Conservation (phyloP, 345 rosid species). For the Dimocarpus longan region DNA sequence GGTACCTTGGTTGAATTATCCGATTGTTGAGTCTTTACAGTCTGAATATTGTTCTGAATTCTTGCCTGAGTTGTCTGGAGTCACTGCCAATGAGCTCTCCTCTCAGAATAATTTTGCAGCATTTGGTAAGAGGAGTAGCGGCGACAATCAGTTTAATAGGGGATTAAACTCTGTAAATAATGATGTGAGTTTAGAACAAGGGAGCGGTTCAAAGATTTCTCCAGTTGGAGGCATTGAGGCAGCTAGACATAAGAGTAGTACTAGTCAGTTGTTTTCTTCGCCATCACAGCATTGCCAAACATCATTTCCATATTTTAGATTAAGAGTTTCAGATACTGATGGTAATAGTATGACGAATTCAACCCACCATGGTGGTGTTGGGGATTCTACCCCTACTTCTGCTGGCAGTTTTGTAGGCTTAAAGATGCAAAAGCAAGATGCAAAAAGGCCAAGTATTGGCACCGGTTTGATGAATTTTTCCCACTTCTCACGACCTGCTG, state of each 20-base stretch:
- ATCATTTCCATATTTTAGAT: conserved; percentile 42
- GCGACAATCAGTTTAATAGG: conserved; percentile 30
- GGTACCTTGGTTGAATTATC: conserved; percentile 69
- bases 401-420: conserved; percentile 27
- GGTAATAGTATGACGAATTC: conserved; percentile 26
- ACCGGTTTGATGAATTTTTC: conserved; percentile 56
- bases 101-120: conserved; percentile 41
- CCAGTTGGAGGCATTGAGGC: conserved; percentile 25
- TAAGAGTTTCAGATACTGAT: conserved; percentile 38
- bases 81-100: conserved; percentile 46
- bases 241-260: conserved; percentile 28
- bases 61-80: conserved; percentile 62
- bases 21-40: conserved; percentile 45
- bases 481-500: conserved; percentile 63
- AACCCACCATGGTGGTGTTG: conserved; percentile 24
- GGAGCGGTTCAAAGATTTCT: conserved; percentile 27
- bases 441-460: conserved; percentile 33
- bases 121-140: conserved; percentile 35
- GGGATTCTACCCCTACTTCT: conserved; percentile 27
- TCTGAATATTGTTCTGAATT: conserved; percentile 58
- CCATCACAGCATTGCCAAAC: conserved; percentile 37
- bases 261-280: conserved; percentile 33
- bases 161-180: conserved; percentile 30
- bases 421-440: conserved; percentile 49
- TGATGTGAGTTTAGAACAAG: conserved; percentile 30